Evolutionary conservation across 306 rosid genomes (phyloP).

Genomic region (Quercus cerris): DNA sequence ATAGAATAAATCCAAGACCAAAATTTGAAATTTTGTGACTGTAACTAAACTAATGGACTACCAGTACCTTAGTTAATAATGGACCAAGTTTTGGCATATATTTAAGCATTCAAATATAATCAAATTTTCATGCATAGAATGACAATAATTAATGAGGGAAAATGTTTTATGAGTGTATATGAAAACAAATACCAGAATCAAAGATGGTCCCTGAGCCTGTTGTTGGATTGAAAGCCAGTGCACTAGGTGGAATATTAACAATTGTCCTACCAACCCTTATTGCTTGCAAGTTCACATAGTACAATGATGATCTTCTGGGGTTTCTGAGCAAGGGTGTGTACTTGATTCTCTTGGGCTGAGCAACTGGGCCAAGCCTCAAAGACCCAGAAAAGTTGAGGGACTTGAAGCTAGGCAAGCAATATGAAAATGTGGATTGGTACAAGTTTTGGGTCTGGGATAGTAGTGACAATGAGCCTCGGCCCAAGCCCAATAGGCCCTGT

Average conservation of each 20-base stretch:
- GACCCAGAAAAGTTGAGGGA: slow-evolving; percentile 73
- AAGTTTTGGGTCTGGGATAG: slow-evolving; percentile 69
- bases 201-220: slow-evolving; percentile 88
- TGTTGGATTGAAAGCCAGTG: slow-evolving; percentile 68
- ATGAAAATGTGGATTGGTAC: slow-evolving; percentile 84
- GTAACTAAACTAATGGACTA: background rate
- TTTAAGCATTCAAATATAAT: background rate
- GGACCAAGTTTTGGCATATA: no score
- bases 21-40: background rate
- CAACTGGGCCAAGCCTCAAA: slow-evolving; percentile 75
- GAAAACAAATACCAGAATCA: slow-evolving; percentile 64
- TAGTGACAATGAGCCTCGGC: slow-evolving; percentile 88
- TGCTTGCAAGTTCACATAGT: slow-evolving; percentile 64
- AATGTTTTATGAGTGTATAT: background rate
- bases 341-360: slow-evolving; percentile 78
- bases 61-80: no score
- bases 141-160: no score
- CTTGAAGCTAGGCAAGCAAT: slow-evolving; percentile 88
- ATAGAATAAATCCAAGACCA: background rate
- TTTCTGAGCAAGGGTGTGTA: slow-evolving; percentile 78
- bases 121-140: background rate
- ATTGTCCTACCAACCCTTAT: slow-evolving; percentile 67
- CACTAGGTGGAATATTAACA: slow-evolving; percentile 77
- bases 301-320: slow-evolving; percentile 84
- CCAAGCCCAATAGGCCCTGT: slow-evolving; percentile 85